Evolutionary conservation across 495 filamentous ascomycete genomes (phyloP).

Genomic region (Astrothelium subdiscretum): DNA sequence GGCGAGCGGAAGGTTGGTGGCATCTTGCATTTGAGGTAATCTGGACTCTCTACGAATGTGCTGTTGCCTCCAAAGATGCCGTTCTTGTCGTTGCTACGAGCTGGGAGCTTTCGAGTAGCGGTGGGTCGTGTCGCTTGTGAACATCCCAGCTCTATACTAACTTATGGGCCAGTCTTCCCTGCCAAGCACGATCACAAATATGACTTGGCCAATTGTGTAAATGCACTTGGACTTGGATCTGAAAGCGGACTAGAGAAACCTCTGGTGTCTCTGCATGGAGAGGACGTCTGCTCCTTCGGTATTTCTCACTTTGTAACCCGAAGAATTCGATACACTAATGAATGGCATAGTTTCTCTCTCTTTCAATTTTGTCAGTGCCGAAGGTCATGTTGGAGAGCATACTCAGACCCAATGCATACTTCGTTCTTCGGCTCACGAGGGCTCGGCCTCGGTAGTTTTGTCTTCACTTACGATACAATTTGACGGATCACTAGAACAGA

Average conservation of each 20-base stretch:
- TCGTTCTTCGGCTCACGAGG: slow-evolving; percentile 52
- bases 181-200: neutral
- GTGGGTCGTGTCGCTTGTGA: slow-evolving; percentile 32
- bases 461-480: slow-evolving; percentile 39
- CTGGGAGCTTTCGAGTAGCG: slow-evolving; percentile 65
- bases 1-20: slow-evolving; percentile 75
- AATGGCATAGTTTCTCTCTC: slow-evolving; percentile 40
- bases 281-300: slow-evolving; percentile 3
- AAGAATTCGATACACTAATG: neutral
- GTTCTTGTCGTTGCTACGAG: slow-evolving; percentile 63
- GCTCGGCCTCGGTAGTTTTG: slow-evolving; percentile 52
- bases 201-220: neutral
- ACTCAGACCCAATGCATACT: slow-evolving; percentile 62
- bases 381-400: slow-evolving; percentile 76
- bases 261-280: neutral
- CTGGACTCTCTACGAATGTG: slow-evolving; percentile 65
- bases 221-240: neutral
- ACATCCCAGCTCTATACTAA: neutral
- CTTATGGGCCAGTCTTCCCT: neutral
- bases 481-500: slow-evolving; percentile 18
- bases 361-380: slow-evolving; percentile 59
- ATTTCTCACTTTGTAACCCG: neutral
- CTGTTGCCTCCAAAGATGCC: slow-evolving; percentile 47
- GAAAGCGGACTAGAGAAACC: neutral
- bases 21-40: slow-evolving; percentile 58